Evolutionary conservation across 2,329 filamentous ascomycete genomes (phyloP).

Genomic region (Hymenoscyphus fraxineus): DNA sequence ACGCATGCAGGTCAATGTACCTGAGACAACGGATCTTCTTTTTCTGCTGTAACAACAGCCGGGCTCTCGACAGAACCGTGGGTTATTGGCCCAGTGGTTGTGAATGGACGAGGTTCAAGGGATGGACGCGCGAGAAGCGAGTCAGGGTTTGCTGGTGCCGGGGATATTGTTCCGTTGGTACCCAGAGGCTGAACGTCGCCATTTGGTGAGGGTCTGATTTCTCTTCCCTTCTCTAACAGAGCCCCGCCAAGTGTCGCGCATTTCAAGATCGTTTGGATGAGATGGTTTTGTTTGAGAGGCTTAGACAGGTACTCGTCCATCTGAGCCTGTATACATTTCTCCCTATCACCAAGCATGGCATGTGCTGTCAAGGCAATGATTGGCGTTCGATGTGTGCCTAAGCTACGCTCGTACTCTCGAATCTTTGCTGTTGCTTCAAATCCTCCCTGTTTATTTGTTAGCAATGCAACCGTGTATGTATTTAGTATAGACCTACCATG

Average conservation of each 20-base stretch:
- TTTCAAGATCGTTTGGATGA: constrained; percentile 96
- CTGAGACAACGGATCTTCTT: constrained; percentile 47
- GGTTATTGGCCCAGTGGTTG: constrained; percentile 59
- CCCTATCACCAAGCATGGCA: constrained; percentile 96
- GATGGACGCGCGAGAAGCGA: constrained; percentile 42
- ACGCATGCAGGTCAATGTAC: constrained; percentile 25
- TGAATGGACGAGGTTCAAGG: constrained; percentile 63
- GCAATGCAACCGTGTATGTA: constrained; percentile 15
- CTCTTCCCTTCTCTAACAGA: constrained; percentile 71
- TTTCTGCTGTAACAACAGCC: constrained; percentile 54
- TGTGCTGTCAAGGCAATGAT: constrained; percentile 97
- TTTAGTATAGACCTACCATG: constrained; percentile 61
- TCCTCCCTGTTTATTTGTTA: constrained; percentile 64
- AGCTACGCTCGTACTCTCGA: constrained; percentile 83
- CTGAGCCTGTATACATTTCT: constrained; percentile 96
- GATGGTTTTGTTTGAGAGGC: constrained; percentile 90
- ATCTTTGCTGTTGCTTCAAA: constrained; percentile 98
- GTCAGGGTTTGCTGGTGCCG: constrained; percentile 19
- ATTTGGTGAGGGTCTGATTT: constrained; percentile 42
- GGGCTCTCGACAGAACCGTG: constrained; percentile 59
- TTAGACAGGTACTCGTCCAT: constrained; percentile 99
- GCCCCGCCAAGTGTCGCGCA: constrained; percentile 88
- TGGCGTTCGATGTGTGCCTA: constrained; percentile 77
- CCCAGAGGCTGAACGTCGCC: constrained; percentile 27
- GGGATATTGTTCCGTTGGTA: constrained; percentile 19